Evolutionary conservation across 495 filamentous ascomycete genomes (phyloP), one percentile per base, ranked within the genome.

Genomic region (Aspergillus homomorphus): DNA sequence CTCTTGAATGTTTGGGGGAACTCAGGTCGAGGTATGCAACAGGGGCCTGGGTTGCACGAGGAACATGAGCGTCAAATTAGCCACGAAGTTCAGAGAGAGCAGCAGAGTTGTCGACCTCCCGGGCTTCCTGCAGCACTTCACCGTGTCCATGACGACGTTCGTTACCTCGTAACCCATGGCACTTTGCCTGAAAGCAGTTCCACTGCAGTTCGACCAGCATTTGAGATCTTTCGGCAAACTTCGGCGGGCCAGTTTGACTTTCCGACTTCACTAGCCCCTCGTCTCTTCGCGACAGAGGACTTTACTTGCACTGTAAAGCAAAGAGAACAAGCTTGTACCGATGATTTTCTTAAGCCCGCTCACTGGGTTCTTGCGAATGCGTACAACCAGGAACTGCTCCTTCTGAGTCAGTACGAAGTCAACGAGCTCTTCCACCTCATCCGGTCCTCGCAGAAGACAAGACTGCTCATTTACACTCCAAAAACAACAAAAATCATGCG

Each of bases 11-110:
- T 38, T 9, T 21, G 28, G 38, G 30, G 15, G 14, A 24, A 18
- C 20, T 50, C 18, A 15, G n/a, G 15, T 26, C 45, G 45, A 21
- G 43, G 1, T 21, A 22, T n/a, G 18, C 9, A 28, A 46, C 60
- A 2, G 62, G 65, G 2, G 71, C 73, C 2, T 66, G 68, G 0
- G 16, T 66, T 87, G 1, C 74, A 86, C 22, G 85, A 90, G 65
- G 86, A 89, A 59, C 85, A 88, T 51, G 87, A 89, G 64, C 77
- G 86, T 0, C 83, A 90, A 58, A 69, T 89, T 0, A 72, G 76
- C 0, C 80, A 80, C 4, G 84, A 89, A 58, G 73, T 81, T 22
- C 81, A 89, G 60, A 70, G 75, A 44, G 84, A 90, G 59, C 65
- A 70, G 19, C 68, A 89, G 33, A 60, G 83, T 0, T 64, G 83